Evolutionary conservation across 306 rosid species (phyloP).

Genomic region (Rubus idaeus): DNA sequence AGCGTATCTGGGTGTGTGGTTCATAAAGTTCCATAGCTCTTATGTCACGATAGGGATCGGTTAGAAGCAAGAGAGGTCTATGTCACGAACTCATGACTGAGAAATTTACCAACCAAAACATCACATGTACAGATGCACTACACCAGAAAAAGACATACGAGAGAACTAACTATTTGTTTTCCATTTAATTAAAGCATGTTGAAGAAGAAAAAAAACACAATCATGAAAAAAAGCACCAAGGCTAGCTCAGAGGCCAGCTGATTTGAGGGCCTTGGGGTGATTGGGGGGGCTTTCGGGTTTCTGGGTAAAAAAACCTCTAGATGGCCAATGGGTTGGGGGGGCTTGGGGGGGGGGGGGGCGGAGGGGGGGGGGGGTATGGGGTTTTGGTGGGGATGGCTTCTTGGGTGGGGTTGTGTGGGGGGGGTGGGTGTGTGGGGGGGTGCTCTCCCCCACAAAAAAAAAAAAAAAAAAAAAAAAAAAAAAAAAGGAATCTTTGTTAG

Average conservation of each 20-base stretch:
- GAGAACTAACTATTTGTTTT: neutral
- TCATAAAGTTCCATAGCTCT: neutral
- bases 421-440: too few species aligned
- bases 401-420: too few species aligned
- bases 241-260: too few species aligned
- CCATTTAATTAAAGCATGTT: neutral
- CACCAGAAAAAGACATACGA: neutral
- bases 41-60: neutral
- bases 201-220: neutral
- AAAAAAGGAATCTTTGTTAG: constrained; percentile 18
- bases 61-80: neutral
- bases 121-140: neutral
- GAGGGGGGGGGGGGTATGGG: too few species aligned
- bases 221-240: neutral
- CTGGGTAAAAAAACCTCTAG: too few species aligned
- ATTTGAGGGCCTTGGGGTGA: too few species aligned
- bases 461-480: too few species aligned
- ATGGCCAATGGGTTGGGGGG: too few species aligned
- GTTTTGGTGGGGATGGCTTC: too few species aligned
- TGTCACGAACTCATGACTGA: neutral
- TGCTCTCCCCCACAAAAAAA: too few species aligned
- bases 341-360: too few species aligned
- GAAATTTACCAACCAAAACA: neutral
- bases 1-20: neutral
- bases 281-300: too few species aligned